Evolutionary conservation across 805 yeast genomes (phyloP), one percentile per base, ranked within the genome.

Genomic region (Metschnikowia corniflorae): DNA sequence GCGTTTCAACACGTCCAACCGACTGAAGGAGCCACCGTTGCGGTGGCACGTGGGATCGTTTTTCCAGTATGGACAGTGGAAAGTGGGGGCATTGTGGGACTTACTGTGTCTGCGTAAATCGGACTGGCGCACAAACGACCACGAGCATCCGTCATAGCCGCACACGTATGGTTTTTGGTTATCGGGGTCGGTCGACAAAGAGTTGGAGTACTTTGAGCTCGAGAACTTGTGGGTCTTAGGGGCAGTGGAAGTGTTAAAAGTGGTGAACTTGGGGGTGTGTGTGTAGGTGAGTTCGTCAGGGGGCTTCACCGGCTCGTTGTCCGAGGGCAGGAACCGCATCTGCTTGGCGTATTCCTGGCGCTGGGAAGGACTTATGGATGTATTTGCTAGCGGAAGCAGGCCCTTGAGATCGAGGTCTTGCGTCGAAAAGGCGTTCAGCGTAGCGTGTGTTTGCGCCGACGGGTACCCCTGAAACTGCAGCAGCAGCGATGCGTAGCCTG

Each of bases 21-120:
- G 66, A 49, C 77, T 78, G 60, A 84, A 84, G 0, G 86, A 75
- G 12, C 91, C 89, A 15, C 83, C 86, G 46, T 81, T 82, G 37
- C 83, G 68, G 56, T 83, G 93, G 54, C 89, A 83, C 6, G 83
- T 74, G 4, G 81, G 78, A 47, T 79, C 84, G 17, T 70, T 65
- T 37, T 69, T 68, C 84, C 85, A 82, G 59, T 70, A 83, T 3
- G 91, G 91, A 53, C 91, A 83, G 44, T 75, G 80, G 50, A 77
- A 77, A 40, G 70, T 70, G 3, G 89, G 89, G 33, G 74, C 70
- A 28, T 71, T 68, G 52, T 83, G 91, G 3, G 86, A 78, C 44
- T 81, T 71, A 14, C 71, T 46, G 51, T 83, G 91, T 35, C 91
- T 68, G 28, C 83, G 69, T 49, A 80, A 71, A 54, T 83, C 91